Conservation (phyloP, 2,329 filamentous ascomycete genomes). For the Aspergillus hiratsukae region DNA sequence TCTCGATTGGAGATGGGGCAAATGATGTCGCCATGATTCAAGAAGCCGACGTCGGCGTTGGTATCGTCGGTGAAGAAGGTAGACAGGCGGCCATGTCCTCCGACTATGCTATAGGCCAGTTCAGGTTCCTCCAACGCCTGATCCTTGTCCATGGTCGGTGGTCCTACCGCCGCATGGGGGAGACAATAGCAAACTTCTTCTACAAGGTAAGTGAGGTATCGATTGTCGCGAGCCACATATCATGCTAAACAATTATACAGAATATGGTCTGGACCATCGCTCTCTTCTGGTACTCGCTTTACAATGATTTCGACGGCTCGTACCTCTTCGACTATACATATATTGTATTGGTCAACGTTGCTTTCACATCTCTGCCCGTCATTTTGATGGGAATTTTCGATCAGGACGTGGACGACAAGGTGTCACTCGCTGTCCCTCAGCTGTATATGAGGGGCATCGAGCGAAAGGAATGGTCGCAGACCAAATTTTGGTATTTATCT, state of each 20-base stretch:
- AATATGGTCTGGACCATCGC: constrained; percentile 97
- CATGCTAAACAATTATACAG: constrained; percentile 34
- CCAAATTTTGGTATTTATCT: constrained; percentile 81
- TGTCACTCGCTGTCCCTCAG: constrained; percentile 90
- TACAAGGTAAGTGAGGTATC: constrained; percentile 64
- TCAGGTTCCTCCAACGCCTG: constrained; percentile 78
- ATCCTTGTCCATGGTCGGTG: constrained; percentile 88
- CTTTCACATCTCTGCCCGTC: constrained; percentile 92
- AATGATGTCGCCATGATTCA: constrained; percentile 99
- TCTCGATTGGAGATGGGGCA: constrained; percentile 88
- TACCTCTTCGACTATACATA: constrained; percentile 98
- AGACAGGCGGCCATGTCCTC: constrained; percentile 93
- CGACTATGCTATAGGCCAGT: constrained; percentile 92
- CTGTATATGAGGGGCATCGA: constrained; percentile 95
- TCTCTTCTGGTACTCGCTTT: constrained; percentile 97
- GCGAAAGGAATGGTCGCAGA: constrained; percentile 90
- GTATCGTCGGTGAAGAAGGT: constrained; percentile 89
- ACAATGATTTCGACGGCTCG: constrained; percentile 90
- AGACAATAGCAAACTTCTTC: constrained; percentile 98
- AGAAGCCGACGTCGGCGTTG: constrained; percentile 92
- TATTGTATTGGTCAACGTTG: constrained; percentile 92
- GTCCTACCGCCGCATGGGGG: constrained; percentile 91
- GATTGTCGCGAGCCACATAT: background rate
- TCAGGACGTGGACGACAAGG: constrained; percentile 90
- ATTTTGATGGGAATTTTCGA: constrained; percentile 95